Percentiles rank a stretch among this genome's conserved stretches.
Conservation (phyloP, 2,329 filamentous ascomycete species). For the Karstenula rhodostoma region DNA sequence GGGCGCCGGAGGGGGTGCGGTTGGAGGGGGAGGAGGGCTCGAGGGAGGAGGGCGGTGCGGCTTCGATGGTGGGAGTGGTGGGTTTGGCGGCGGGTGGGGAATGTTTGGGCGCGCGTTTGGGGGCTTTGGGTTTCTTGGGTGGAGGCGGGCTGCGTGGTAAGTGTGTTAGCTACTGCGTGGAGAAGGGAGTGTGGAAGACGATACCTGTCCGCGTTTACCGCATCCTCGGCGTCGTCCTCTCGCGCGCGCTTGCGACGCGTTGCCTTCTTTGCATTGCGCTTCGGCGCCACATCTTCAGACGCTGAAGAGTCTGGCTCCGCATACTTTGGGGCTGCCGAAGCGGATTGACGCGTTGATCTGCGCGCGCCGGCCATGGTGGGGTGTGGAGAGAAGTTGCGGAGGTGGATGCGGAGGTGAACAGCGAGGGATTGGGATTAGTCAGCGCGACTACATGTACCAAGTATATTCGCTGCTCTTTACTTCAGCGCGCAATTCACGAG, state of each 20-base stretch:
- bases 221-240: conserved; percentile 25
- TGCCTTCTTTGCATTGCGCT: conserved; percentile 31
- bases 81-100: conserved; percentile 9
- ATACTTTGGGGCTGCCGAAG: conserved; percentile 28
- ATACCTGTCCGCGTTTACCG: conserved; percentile 19
- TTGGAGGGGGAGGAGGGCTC: conserved; percentile 31
- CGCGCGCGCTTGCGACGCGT: conserved; percentile 41
- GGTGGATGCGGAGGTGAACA: not conserved
- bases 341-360: conserved; percentile 39
- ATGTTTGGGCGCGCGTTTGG: conserved; percentile 10
- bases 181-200: not conserved
- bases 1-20: conserved; percentile 34
- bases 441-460: not conserved
- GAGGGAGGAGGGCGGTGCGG: conserved; percentile 20
- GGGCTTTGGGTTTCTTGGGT: conserved; percentile 30
- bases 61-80: not conserved
- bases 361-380: conserved; percentile 38
- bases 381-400: conserved; percentile 9
- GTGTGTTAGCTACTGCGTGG: not conserved
- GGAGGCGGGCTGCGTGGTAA: conserved; percentile 19
- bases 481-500: not conserved
- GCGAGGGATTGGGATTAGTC: conserved; percentile 5
- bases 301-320: conserved; percentile 28
- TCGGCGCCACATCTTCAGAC: conserved; percentile 25
- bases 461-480: too few relatives aligned